Conservation (phyloP, 805 yeast genomes). For the Pichia nakasei region DNA sequence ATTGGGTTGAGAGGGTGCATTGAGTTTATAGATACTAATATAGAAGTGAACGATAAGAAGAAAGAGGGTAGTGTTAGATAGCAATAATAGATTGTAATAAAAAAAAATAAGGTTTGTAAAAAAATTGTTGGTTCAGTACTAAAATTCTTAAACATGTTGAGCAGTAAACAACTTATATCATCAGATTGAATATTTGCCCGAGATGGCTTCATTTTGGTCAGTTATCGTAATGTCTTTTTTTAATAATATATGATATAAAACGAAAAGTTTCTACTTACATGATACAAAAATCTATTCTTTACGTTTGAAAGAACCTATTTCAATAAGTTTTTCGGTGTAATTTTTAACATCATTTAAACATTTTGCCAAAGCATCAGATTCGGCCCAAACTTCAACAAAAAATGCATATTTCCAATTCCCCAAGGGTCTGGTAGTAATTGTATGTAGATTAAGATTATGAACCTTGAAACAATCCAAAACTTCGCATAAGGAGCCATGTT, state of each 20-base stretch:
- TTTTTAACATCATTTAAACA: constrained; percentile 34
- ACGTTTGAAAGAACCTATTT: constrained; percentile 36
- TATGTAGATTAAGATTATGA: constrained; percentile 52
- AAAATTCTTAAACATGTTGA: too few relatives aligned
- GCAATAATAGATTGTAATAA: too few relatives aligned
- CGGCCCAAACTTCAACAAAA: constrained; percentile 57
- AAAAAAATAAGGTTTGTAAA: too few relatives aligned
- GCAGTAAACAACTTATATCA: too few relatives aligned
- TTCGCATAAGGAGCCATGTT: constrained; percentile 67
- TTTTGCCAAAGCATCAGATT: constrained; percentile 15
- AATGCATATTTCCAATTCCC: constrained; percentile 74
- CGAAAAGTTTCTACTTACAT: too few relatives aligned
- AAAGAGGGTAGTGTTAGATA: too few relatives aligned
- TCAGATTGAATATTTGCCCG: too few relatives aligned
- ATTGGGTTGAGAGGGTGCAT: background rate
- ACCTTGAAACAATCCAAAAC: constrained; percentile 51
- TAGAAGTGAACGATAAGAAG: background rate
- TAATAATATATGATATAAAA: too few relatives aligned
- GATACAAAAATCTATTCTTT: background rate
- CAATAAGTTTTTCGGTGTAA: constrained; percentile 8
- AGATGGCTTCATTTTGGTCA: too few relatives aligned
- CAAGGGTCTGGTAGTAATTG: constrained; percentile 75
- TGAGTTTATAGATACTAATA: too few relatives aligned
- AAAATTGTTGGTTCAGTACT: too few relatives aligned
- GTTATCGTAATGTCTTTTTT: too few relatives aligned